These are phyloP conservation scores for Themeda triandra DNA, from an alignment of 176 grass and related monocot genomes.

Conservation along the genomic window DNA sequence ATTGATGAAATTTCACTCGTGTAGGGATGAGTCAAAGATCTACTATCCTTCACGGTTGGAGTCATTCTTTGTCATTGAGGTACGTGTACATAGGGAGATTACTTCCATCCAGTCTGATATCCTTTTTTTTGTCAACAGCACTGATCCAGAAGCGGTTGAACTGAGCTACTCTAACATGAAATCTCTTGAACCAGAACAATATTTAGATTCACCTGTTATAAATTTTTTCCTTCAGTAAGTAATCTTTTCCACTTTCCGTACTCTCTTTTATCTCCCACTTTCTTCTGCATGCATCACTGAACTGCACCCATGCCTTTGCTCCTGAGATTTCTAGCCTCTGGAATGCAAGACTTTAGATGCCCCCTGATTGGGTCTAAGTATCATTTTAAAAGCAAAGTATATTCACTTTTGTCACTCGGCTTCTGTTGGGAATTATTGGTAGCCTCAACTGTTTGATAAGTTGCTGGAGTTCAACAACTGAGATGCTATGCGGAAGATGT, in stretches of 20 bases:
- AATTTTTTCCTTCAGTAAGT: conserved; percentile 64
- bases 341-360: background rate
- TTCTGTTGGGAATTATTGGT: conserved; percentile 4
- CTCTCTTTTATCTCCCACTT: conserved; percentile 9
- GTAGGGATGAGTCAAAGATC: conserved; percentile 32
- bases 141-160: conserved; percentile 32
- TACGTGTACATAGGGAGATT: conserved; percentile 1
- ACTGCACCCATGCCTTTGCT: background rate
- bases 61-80: background rate
- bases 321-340: background rate
- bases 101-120: conserved; percentile 19
- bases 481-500: conserved; percentile 2
- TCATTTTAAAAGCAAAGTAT: conserved; percentile 1
- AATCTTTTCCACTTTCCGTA: background rate
- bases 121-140: conserved; percentile 32
- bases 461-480: background rate
- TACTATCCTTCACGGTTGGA: conserved; percentile 56
- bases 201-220: conserved; percentile 53
- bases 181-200: conserved; percentile 50
- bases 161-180: conserved; percentile 41
- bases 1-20: conserved; percentile 29
- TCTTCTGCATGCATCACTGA: conserved; percentile 1
- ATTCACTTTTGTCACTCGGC: background rate
- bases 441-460: background rate
- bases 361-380: background rate